phyloP scores from a whole-genome alignment of 2,329 filamentous ascomycete genomes.

The Fusarium liriodendri region DNA sequence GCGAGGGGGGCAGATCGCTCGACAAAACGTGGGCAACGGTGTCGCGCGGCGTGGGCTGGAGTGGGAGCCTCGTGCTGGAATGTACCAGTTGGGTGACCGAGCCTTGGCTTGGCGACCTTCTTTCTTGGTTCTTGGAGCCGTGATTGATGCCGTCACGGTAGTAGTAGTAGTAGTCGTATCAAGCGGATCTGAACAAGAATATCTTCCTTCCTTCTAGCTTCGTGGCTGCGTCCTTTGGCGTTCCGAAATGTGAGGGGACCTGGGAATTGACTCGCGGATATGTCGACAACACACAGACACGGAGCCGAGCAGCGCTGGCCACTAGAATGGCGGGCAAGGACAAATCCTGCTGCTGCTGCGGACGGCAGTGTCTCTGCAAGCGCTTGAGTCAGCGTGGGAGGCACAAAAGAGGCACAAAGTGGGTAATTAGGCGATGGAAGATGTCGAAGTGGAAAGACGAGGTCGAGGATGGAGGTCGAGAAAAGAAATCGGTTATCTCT shows the following conservation, averaged over 20 bases:
- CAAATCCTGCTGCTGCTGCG: conserved; percentile 39
- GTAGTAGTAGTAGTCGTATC: neutral
- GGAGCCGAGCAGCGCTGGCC: conserved; percentile 35
- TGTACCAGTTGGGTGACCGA: conserved; percentile 24
- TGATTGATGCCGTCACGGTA: neutral
- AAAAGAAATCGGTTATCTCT: conserved; percentile 28
- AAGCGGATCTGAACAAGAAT: neutral
- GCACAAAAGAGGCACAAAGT: conserved; percentile 12
- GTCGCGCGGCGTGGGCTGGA: conserved; percentile 33
- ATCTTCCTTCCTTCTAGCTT: neutral
- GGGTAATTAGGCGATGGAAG: conserved; percentile 3
- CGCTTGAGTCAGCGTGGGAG: conserved; percentile 32
- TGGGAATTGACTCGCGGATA: conserved; percentile 16
- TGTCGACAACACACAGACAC: conserved; percentile 30
- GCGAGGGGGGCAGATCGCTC: conserved; percentile 19
- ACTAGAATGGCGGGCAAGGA: conserved; percentile 39
- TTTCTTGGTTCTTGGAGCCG: conserved; percentile 4
- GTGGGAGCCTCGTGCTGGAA: conserved; percentile 33
- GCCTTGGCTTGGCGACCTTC: conserved; percentile 4
- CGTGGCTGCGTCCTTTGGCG: neutral
- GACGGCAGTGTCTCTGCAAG: conserved; percentile 33
- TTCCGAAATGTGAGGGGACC: neutral
- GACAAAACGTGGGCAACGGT: conserved; percentile 39
- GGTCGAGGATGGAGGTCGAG: conserved; percentile 17
- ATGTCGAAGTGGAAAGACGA: conserved; percentile 9